Percentiles rank a stretch among this genome's conserved stretches.
Evolutionary conservation across 768 basidiomycete species (phyloP).

Genomic region (Phlebiopsis flavidoalba): DNA sequence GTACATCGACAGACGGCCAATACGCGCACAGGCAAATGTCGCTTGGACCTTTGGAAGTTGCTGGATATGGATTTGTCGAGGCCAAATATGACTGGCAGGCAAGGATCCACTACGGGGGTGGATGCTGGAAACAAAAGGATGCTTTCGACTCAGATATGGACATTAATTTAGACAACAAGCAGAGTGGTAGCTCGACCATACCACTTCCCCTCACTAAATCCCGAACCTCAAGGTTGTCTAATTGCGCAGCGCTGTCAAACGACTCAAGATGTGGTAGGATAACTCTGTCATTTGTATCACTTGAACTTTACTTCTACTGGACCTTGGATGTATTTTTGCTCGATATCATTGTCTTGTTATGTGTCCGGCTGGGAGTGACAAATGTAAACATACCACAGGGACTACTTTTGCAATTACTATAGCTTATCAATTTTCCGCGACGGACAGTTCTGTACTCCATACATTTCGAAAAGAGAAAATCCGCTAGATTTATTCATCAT

Average conservation of each 20-base stretch:
- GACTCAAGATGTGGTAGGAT: background rate
- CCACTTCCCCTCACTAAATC: background rate
- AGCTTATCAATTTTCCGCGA: background rate
- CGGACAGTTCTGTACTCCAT: background rate
- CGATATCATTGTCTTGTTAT: background rate
- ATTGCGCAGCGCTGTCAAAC: background rate
- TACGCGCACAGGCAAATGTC: conserved; percentile 5
- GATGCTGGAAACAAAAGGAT: conserved; percentile 14
- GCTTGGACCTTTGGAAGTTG: conserved; percentile 5
- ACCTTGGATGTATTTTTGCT: background rate
- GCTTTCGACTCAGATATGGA: background rate
- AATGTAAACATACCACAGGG: background rate
- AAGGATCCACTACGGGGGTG: conserved; percentile 6
- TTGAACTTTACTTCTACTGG: background rate
- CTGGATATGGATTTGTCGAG: conserved; percentile 15
- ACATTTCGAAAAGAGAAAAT: too few species aligned
- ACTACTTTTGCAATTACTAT: background rate
- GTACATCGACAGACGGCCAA: conserved; percentile 10
- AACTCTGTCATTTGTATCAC: background rate
- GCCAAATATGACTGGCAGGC: conserved; percentile 16
- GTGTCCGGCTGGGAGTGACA: background rate
- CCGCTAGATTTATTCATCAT: background rate
- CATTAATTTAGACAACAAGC: background rate
- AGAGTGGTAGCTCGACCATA: background rate
- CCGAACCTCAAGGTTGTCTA: background rate